phyloP scores from a whole-genome alignment of 805 yeast species.

The Metschnikowia cubensis region DNA sequence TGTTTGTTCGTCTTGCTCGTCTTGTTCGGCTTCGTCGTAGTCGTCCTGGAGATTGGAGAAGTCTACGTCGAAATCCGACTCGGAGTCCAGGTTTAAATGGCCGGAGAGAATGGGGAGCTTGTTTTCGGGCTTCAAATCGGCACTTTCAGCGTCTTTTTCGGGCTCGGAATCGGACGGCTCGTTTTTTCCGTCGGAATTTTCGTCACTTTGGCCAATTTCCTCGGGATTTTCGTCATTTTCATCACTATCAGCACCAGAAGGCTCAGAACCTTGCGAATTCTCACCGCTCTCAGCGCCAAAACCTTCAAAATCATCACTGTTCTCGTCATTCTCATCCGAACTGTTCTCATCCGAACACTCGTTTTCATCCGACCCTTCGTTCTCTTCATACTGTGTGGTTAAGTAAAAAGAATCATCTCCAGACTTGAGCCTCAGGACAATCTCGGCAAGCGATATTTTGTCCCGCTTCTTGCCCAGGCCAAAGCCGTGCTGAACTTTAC shows the following conservation, averaged over 20 bases:
- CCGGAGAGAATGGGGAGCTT: too few relatives aligned
- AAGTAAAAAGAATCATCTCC: conserved; percentile 52
- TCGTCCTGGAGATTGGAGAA: conserved; percentile 8
- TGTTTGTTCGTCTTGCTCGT: too few relatives aligned
- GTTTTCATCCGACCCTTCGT: conserved; percentile 15
- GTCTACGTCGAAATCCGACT: conserved; percentile 8
- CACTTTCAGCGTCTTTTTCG: too few relatives aligned
- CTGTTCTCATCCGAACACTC: background rate
- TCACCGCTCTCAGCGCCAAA: background rate
- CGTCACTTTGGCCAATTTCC: background rate
- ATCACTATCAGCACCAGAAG: background rate
- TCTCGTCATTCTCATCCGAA: background rate
- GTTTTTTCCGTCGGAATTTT: too few relatives aligned
- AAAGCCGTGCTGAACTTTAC: conserved; percentile 56
- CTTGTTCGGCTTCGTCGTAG: conserved; percentile 31
- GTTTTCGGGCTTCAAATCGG: too few relatives aligned
- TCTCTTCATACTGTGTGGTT: conserved; percentile 65
- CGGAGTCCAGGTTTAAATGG: background rate
- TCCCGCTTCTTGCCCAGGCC: conserved; percentile 60
- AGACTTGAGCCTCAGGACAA: conserved; percentile 37
- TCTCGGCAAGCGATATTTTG: conserved; percentile 47
- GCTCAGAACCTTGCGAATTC: background rate
- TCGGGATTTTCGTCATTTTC: conserved; percentile 1
- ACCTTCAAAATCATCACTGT: background rate
- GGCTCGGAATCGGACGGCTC: too few relatives aligned